Conservation (phyloP, 495 filamentous ascomycete genomes). For the Penicillium angulare region DNA sequence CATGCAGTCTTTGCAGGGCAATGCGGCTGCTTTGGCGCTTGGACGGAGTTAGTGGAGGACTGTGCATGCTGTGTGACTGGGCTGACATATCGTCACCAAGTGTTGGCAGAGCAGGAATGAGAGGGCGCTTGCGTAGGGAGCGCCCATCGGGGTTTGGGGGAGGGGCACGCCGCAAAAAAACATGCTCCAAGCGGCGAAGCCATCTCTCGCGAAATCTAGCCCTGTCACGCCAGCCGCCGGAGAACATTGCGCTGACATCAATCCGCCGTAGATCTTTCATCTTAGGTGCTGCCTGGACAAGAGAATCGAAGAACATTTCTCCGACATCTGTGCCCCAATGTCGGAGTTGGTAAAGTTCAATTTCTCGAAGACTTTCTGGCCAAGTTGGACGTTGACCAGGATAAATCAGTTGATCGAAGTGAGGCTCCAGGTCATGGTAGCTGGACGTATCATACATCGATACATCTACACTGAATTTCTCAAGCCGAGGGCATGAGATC, state of each 20-base stretch:
- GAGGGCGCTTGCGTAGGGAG: constrained; percentile 19
- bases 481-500: constrained; percentile 62
- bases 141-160: constrained; percentile 47
- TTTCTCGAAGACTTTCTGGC: constrained; percentile 63
- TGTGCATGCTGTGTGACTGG: constrained; percentile 5
- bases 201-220: constrained; percentile 70
- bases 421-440: constrained; percentile 67
- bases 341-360: constrained; percentile 73
- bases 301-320: constrained; percentile 70
- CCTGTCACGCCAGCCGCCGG: constrained; percentile 75
- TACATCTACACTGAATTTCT: constrained; percentile 69
- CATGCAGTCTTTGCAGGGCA: constrained; percentile 27
- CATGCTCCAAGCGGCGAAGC: constrained; percentile 58
- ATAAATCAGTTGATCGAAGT: constrained; percentile 61
- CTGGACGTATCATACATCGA: constrained; percentile 59
- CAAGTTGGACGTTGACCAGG: constrained; percentile 65
- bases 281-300: constrained; percentile 63
- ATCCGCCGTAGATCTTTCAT: constrained; percentile 65
- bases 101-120: background rate
- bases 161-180: constrained; percentile 59
- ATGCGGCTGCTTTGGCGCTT: constrained; percentile 44
- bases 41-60: constrained; percentile 23
- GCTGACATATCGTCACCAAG: constrained; percentile 7
- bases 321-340: constrained; percentile 65
- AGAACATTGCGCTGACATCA: constrained; percentile 67